Evolutionary conservation across 2,329 filamentous ascomycete genomes (phyloP).

Genomic region (Claviceps quebecensis): DNA sequence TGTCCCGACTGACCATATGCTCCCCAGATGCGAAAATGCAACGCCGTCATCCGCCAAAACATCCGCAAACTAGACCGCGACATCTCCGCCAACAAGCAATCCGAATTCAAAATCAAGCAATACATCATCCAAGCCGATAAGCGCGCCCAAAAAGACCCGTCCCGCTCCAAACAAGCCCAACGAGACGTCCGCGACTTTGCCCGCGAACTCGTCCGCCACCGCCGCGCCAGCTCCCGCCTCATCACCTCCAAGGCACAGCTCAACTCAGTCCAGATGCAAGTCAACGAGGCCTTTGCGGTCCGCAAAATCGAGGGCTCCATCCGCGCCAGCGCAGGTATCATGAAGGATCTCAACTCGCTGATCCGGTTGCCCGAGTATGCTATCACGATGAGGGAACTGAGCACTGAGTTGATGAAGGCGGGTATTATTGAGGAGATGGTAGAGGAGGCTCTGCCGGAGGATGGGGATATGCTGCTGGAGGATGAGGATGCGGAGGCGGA

Average conservation of each 20-base stretch:
- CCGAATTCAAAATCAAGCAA: conserved; percentile 73
- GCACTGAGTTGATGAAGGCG: conserved; percentile 78
- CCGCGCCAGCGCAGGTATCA: conserved; percentile 72
- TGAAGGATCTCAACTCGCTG: conserved; percentile 89
- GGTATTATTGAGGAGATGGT: conserved; percentile 98
- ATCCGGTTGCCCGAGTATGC: conserved; percentile 75
- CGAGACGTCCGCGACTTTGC: conserved; percentile 81
- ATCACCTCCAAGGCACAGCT: conserved; percentile 85
- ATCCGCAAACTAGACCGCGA: conserved; percentile 91
- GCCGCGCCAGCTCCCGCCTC: conserved; percentile 60
- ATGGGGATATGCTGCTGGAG: conserved; percentile 56
- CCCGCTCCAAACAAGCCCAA: conserved; percentile 63
- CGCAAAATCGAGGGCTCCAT: conserved; percentile 93
- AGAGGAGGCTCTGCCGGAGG: conserved; percentile 68
- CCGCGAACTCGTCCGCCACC: conserved; percentile 68
- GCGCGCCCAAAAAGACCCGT: conserved; percentile 67
- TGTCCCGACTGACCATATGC: neutral
- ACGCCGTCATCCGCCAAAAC: conserved; percentile 75
- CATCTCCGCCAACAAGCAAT: conserved; percentile 61
- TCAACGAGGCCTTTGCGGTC: conserved; percentile 89
- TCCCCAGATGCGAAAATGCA: conserved; percentile 81
- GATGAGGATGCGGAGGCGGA: conserved; percentile 59
- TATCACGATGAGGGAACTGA: conserved; percentile 78
- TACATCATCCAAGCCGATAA: conserved; percentile 72
- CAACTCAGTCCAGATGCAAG: conserved; percentile 89